These are phyloP conservation scores for Tripidium arundinaceum DNA, from an alignment of 202 grass and related monocot genomes.

Conservation along the genomic window DNA sequence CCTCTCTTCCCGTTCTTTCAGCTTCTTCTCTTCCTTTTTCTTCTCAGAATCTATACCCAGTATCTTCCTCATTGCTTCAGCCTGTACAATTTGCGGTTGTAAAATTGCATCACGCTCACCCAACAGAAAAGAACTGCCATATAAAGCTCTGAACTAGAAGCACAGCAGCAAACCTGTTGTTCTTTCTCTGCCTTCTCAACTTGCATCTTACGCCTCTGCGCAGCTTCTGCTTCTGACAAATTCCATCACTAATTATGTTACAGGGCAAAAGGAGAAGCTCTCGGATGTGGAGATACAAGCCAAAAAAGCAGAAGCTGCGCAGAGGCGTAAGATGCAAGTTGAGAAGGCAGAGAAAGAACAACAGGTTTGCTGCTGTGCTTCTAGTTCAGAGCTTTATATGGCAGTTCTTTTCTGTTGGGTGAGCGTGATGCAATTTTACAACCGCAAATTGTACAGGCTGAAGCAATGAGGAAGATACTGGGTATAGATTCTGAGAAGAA, in stretches of 20 bases:
- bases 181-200: slow-evolving; percentile 88
- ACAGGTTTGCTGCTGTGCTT: slow-evolving; percentile 51
- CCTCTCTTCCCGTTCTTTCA: slow-evolving; percentile 79
- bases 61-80: slow-evolving; percentile 94
- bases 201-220: slow-evolving; percentile 98
- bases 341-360: slow-evolving; percentile 86
- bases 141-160: not conserved
- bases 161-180: slow-evolving; percentile 57
- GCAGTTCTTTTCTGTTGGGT: slow-evolving; percentile 1
- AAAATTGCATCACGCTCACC: not conserved
- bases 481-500: slow-evolving; percentile 92
- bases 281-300: slow-evolving; percentile 88
- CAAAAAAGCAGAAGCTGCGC: slow-evolving; percentile 83
- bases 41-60: slow-evolving; percentile 85
- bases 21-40: slow-evolving; percentile 98
- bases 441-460: slow-evolving; percentile 54
- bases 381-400: not conserved
- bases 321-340: slow-evolving; percentile 98
- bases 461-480: slow-evolving; percentile 89
- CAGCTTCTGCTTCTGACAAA: slow-evolving; percentile 36
- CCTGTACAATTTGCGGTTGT: slow-evolving; percentile 39
- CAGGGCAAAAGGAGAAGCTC: slow-evolving; percentile 87
- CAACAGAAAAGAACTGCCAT: slow-evolving; percentile 7
- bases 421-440: not conserved
- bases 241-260: slow-evolving; percentile 23